phyloP scores from a whole-genome alignment of 257 asterid genomes.

The Cordia subcordata region DNA sequence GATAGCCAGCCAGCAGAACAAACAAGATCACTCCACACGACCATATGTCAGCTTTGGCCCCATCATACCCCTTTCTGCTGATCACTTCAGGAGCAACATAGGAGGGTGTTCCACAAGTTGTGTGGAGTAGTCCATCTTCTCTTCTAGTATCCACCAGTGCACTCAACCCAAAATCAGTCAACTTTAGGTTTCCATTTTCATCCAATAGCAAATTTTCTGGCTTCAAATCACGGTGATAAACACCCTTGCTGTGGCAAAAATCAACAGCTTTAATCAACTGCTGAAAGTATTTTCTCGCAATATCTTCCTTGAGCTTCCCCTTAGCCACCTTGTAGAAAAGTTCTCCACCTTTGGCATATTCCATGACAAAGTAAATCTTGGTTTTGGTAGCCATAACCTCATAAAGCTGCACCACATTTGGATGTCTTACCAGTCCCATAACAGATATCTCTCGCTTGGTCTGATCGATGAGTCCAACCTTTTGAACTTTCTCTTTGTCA shows the following conservation, averaged over 20 bases:
- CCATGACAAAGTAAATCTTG: constrained; percentile 67
- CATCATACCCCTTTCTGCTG: constrained; percentile 58
- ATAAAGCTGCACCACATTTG: constrained; percentile 45
- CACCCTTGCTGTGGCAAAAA: constrained; percentile 65
- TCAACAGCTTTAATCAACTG: constrained; percentile 55
- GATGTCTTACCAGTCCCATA: constrained; percentile 65
- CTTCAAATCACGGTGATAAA: constrained; percentile 76
- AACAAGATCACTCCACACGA: constrained; percentile 77
- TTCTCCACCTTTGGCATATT: constrained; percentile 81
- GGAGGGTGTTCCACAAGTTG: constrained; percentile 83
- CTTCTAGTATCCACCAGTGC: constrained; percentile 48
- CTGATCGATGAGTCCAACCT: constrained; percentile 56
- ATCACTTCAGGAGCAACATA: constrained; percentile 82
- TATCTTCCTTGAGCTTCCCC: constrained; percentile 60
- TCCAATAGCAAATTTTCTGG: constrained; percentile 72
- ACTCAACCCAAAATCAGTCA: constrained; percentile 77
- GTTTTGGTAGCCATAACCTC: constrained; percentile 83
- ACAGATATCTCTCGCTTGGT: constrained; percentile 69
- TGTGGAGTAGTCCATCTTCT: constrained; percentile 74
- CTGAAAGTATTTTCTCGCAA: constrained; percentile 61
- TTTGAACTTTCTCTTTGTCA: constrained; percentile 60
- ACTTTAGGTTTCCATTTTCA: constrained; percentile 60
- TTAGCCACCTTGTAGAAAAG: constrained; percentile 60
- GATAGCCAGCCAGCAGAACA: constrained; percentile 61
- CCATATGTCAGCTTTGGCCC: constrained; percentile 73